These are phyloP conservation scores for Pulveroboletus sp. DNA, from an alignment of 768 basidiomycete genomes.

Conservation along the genomic window DNA sequence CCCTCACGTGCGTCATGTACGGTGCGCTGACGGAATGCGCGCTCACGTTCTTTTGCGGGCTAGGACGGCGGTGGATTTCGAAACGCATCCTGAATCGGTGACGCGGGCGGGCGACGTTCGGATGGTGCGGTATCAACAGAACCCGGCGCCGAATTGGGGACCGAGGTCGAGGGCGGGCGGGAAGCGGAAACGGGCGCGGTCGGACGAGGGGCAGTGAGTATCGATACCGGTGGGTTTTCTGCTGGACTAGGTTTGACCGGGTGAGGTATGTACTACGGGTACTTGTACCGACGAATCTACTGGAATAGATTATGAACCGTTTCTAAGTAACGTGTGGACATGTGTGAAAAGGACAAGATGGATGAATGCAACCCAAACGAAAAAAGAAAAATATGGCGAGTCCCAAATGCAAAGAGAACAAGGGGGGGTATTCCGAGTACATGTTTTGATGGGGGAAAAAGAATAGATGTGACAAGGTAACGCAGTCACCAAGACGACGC, in stretches of 20 bases:
- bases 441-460: not conserved
- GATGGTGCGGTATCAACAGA: slow-evolving; percentile 85
- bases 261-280: no score
- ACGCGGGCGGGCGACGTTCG: slow-evolving; percentile 60
- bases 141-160: slow-evolving; percentile 92
- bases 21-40: not conserved
- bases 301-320: no score
- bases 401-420: not conserved
- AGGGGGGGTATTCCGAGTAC: not conserved
- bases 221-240: no score
- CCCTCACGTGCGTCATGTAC: slow-evolving; percentile 47
- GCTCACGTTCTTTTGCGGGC: not conserved
- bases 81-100: slow-evolving; percentile 62
- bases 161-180: slow-evolving; percentile 64
- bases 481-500: not conserved
- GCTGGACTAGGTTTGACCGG: no score
- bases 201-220: slow-evolving; percentile 15
- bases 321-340: not conserved
- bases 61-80: slow-evolving; percentile 72
- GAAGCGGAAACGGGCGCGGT: slow-evolving; percentile 23
- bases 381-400: not conserved
- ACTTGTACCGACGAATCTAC: no score
- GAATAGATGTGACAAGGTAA: not conserved
- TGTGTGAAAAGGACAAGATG: not conserved
- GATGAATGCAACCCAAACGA: not conserved